Base-by-base conservation (phyloP, 1,284 basidiomycete genomes). In the Fomitopsis pinicola region DNA sequence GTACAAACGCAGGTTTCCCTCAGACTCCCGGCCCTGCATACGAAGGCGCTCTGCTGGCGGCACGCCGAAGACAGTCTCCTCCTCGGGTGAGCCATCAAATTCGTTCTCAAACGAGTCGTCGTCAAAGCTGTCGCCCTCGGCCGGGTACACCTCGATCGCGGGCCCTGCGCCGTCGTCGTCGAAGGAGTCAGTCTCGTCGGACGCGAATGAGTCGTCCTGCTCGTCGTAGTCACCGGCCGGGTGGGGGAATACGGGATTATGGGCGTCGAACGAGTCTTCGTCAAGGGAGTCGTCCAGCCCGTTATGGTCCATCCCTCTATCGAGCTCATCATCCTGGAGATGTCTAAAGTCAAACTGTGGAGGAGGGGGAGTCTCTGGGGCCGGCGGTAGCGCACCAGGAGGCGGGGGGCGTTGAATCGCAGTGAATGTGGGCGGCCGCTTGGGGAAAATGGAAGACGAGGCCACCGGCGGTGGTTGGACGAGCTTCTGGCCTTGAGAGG, bases 11-110 rank as follows among this genome's bases (percentile, higher is more conserved):
- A 88, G 63, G 12, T 59, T 66, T 17, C 63, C 59, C 56, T 56
- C 69, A 57, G 59, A 68, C 63, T 68, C 70, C 66, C 60, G 63
- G 54, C 71, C 72, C 54, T 71, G 65, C 57, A 58, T 62, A 53
- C 63, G 63, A 35, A 72, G 65, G 50, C 82, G 74, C 66, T 82
- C 80, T 19, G 77, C 80, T 46, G 83, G 82, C 3, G 80, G 80
- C 22, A 84, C 82, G 14, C 88, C 88, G 73, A 91, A 91, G 59
- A 91, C 73, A 12, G 89, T 90, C 71, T 91, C 88, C 65, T 86
- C 80, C 42, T 75, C 81, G 53, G 74, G 75, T 28, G 68, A 71
- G 22, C 70, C 68, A 33, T 69, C 70, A 50, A 64, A 69, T 46
- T 36, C 64, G 14, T 75, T 76, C 58, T 78, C 77, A 65, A 77